Conservation (phyloP, 306 rosid species). For the Gillenia trifoliata region DNA sequence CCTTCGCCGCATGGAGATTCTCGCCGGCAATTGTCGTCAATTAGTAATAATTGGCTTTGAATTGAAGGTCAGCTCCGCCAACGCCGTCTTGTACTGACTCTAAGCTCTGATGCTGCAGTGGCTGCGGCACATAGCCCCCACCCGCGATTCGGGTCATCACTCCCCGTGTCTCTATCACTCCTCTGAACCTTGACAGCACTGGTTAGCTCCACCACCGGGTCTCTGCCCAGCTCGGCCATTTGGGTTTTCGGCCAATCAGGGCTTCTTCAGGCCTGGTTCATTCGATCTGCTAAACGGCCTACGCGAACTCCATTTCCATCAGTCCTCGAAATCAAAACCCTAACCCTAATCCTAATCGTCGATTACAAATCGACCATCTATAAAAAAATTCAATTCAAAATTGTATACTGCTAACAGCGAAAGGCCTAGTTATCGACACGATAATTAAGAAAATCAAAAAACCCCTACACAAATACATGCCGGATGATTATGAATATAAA, state of each 20-base stretch:
- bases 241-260: constrained; percentile 51
- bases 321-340: constrained; percentile 39
- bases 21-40: constrained; percentile 87
- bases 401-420: not conserved
- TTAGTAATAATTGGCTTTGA: constrained; percentile 87
- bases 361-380: constrained; percentile 16
- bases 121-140: constrained; percentile 74
- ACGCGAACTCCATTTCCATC: constrained; percentile 82
- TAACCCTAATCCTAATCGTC: constrained; percentile 28
- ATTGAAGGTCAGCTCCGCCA: constrained; percentile 86
- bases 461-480: too few relatives aligned
- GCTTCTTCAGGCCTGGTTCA: constrained; percentile 74
- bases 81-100: constrained; percentile 63
- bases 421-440: not conserved
- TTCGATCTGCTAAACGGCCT: constrained; percentile 81
- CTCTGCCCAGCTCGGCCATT: constrained; percentile 59
- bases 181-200: constrained; percentile 43
- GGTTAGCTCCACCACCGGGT: constrained; percentile 35
- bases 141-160: constrained; percentile 46
- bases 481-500: too few relatives aligned
- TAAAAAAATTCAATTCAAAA: not conserved
- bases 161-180: constrained; percentile 48
- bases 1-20: constrained; percentile 56
- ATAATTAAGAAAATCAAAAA: not conserved
- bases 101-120: constrained; percentile 53